These are phyloP conservation scores for Hymenochaete sp. DNA, from an alignment of 1,284 basidiomycete genomes.

Conservation along the genomic window DNA sequence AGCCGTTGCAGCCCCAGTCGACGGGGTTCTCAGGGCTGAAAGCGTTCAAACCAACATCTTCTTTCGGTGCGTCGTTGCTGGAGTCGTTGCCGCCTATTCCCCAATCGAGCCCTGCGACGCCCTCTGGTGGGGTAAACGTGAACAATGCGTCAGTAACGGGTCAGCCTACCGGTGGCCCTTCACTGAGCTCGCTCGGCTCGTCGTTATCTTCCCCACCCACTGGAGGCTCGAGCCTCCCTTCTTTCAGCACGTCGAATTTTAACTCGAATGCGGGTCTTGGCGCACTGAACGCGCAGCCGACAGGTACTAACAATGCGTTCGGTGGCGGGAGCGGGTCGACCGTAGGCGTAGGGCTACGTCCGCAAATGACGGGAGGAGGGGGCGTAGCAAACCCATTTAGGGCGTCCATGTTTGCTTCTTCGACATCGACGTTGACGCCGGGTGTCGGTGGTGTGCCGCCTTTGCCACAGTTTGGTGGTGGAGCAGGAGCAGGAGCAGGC, in stretches of 20 bases:
- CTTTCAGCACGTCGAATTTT: too few species aligned
- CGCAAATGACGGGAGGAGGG: slow-evolving; percentile 58
- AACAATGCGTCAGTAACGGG: slow-evolving; percentile 16
- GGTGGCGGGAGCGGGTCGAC: slow-evolving; percentile 28
- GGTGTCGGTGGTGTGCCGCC: slow-evolving; percentile 9
- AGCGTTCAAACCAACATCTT: slow-evolving; percentile 86
- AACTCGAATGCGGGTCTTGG: slow-evolving; percentile 17
- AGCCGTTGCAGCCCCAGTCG: slow-evolving; percentile 54
- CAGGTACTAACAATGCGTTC: slow-evolving; percentile 24
- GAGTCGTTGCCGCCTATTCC: slow-evolving; percentile 71
- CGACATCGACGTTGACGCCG: slow-evolving; percentile 19
- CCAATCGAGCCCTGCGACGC: slow-evolving; percentile 45
- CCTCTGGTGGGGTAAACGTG: slow-evolving; percentile 27
- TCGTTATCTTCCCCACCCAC: slow-evolving; percentile 17
- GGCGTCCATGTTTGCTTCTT: slow-evolving; percentile 54
- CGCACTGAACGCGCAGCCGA: slow-evolving; percentile 27
- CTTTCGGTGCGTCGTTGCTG: slow-evolving; percentile 76
- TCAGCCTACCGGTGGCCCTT: slow-evolving; percentile 3
- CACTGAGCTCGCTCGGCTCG: slow-evolving; percentile 1
- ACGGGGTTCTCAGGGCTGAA: slow-evolving; percentile 82
- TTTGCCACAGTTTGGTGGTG: slow-evolving; percentile 16
- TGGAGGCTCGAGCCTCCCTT: slow-evolving; percentile 1
- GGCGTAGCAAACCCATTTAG: slow-evolving; percentile 70
- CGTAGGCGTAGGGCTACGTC: slow-evolving; percentile 55
- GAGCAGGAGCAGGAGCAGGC: too few species aligned